Evolutionary conservation across 2,329 filamentous ascomycete species (phyloP), one percentile per base, ranked within the genome.

Genomic region (Alternaria incomplexa): DNA sequence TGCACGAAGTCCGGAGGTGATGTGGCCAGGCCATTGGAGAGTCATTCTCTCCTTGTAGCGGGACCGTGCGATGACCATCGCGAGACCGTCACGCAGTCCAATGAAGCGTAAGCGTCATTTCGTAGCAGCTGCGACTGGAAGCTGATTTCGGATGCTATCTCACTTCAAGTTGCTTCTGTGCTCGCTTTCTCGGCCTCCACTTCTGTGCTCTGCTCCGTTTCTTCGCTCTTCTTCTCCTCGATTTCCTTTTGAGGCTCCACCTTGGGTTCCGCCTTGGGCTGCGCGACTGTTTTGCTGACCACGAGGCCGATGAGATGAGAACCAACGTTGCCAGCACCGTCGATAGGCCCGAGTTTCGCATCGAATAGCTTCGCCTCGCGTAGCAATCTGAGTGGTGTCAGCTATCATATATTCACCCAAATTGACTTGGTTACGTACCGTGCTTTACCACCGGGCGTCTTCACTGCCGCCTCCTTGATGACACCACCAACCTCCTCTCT

Each of bases 261-360:
- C 17, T 69, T 62, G 0, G 25, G 32, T 30, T 67, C 64, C 9
- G 57, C 15, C 20, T 67, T 62, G 12, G 62, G 61, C 28, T 71
- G 64, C 4, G 66, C 70, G 6, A 77, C 74, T 7, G 59, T 62
- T 78, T 92, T 94, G 12, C 84, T 82, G 61, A 86, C 86, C 58
- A 91, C 84, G 44, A 93, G 85, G 20, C 87, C 86, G 12, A 89
- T 81, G 6, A 97, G 84, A 65, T 89, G 85, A 36, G 90, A 86
- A 28, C 91, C 92, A 3, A 92, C 84, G 68, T 93, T 90, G 10
- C 87, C 90, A 62, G 93, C 92, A 2, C 92, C 93, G 56, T 96
- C 90, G 43, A 97, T 87, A 75, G 92, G 93, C 68, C 88, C 85
- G 7, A 97, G 85, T 68, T 89, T 90, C 1, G 85, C 81, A 52